Base-by-base conservation (phyloP, 768 basidiomycete species). In the Obba rivulosa region DNA sequence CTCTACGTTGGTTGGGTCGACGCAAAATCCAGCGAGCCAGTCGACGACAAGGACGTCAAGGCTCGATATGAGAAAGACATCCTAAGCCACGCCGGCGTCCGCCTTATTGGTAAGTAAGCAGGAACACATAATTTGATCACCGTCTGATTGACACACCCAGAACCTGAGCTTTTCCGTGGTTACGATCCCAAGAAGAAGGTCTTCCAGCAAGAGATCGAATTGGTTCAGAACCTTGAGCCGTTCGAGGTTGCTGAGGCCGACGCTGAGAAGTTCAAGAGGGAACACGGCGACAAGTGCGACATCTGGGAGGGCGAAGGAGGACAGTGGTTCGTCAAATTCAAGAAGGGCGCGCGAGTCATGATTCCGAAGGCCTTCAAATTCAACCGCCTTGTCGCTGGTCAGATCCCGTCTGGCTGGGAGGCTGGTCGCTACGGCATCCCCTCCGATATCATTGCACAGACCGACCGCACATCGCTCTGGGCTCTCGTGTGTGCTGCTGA, bases 1-100 rank as follows among this genome's bases (percentile, higher is more conserved):
- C 76, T 95, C 25, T 87, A 97, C 61, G 95, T 99, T 57, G 96
- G 96, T 28, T 99, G 96, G 96, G 93, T 97, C 42, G 95, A 98
- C 61, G 82, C 84, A 62, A 95, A 96, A 76, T 81, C 87, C 13
- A 79, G 74, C 38, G 94, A 98, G 54, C 92, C 96, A 7, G 86
- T 99, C 31, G 95, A 98, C 62, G 96, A 98, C 71, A 97, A 97
- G 72, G 96, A 99, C 56, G 87, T 98, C 54, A 84, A 86, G 51
- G 84, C 85, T 25, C 87, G 85, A 45, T 98, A 96, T 62, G 93
- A 99, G 74, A 88, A 92, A 67, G 92, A 97, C 5, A 92, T 98
- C 55, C 66, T 97, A 48, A 76, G 72, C 21, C 93, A 98, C 59
- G 83, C 92, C 14, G 96, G 96, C 62, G 87, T 98, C 58, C 86